Evolutionary conservation across 345 rosid species (phyloP).

Genomic region (Pugionium cornutum): DNA sequence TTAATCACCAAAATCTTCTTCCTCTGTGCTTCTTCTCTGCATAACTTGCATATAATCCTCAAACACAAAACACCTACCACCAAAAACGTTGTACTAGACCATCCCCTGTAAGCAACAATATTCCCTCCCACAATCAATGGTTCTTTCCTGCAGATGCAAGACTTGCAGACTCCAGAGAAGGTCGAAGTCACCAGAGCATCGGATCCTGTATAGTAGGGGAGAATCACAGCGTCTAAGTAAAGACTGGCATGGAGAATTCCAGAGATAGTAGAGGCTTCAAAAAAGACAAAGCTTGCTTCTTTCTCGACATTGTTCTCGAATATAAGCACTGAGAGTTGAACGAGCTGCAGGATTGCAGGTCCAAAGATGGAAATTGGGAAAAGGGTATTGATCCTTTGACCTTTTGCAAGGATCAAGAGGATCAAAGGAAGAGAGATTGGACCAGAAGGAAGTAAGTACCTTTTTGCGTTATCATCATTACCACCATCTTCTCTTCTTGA

Average conservation of each 20-base stretch:
- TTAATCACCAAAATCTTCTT: constrained; percentile 29
- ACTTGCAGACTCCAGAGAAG: constrained; percentile 66
- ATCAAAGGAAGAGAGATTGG: constrained; percentile 63
- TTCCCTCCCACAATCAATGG: constrained; percentile 68
- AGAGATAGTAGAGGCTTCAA: constrained; percentile 75
- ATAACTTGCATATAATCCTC: constrained; percentile 50
- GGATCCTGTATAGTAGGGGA: constrained; percentile 86
- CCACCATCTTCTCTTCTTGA: constrained; percentile 37
- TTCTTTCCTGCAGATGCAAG: constrained; percentile 73
- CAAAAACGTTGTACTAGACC: constrained; percentile 60
- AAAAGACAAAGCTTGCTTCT: constrained; percentile 57
- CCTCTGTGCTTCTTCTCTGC: constrained; percentile 34
- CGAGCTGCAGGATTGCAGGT: constrained; percentile 64
- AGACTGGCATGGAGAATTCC: constrained; percentile 78
- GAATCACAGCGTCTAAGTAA: constrained; percentile 65
- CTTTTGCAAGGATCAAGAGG: constrained; percentile 66
- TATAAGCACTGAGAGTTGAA: constrained; percentile 61
- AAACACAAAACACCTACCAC: constrained; percentile 54
- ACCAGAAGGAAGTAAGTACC: constrained; percentile 68
- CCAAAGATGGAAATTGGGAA: constrained; percentile 64
- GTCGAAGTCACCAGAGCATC: constrained; percentile 66
- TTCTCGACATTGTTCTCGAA: constrained; percentile 52
- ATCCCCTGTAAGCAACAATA: constrained; percentile 57
- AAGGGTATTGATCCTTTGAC: constrained; percentile 58
- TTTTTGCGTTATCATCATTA: constrained; percentile 42